phyloP scores from a whole-genome alignment of 2,329 filamentous ascomycete species.

The Neocatenulostroma microsporum region DNA sequence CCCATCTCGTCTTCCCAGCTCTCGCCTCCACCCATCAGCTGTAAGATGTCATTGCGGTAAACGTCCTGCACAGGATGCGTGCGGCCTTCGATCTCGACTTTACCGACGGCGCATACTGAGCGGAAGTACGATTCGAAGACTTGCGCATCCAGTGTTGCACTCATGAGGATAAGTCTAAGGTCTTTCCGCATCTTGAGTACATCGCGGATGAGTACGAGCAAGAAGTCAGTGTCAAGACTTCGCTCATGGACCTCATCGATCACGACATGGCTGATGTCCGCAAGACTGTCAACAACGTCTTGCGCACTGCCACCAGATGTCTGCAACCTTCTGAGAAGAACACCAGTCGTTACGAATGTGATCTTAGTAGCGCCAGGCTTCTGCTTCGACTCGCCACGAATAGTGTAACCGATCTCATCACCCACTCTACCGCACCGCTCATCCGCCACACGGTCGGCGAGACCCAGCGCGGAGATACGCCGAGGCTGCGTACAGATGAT shows the following conservation, averaged over 20 bases:
- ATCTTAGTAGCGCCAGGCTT: constrained; percentile 72
- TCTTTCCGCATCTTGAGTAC: constrained; percentile 69
- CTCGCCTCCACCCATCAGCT: constrained; percentile 67
- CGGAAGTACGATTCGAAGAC: constrained; percentile 84
- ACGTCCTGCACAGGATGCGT: constrained; percentile 86
- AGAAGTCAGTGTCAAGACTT: constrained; percentile 92
- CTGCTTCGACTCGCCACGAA: constrained; percentile 84
- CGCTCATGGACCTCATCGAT: constrained; percentile 98
- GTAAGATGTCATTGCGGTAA: constrained; percentile 87
- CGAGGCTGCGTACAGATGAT: constrained; percentile 94
- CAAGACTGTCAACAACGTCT: constrained; percentile 75
- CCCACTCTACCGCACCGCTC: constrained; percentile 77
- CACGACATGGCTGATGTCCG: constrained; percentile 85
- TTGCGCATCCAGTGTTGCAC: constrained; percentile 88
- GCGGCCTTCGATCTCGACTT: constrained; percentile 79
- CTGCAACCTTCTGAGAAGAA: constrained; percentile 97
- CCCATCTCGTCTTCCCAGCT: constrained; percentile 51
- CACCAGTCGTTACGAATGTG: constrained; percentile 80
- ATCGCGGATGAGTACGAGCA: constrained; percentile 83
- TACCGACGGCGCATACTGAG: no score
- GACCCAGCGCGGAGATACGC: constrained; percentile 89
- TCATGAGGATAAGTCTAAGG: constrained; percentile 93
- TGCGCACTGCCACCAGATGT: constrained; percentile 71
- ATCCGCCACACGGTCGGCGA: constrained; percentile 87
- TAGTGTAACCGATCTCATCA: constrained; percentile 88